Percentiles rank a stretch among this genome's conserved stretches.
Conservation (phyloP, 1,284 basidiomycete genomes). For the Hemileia vastatrix region DNA sequence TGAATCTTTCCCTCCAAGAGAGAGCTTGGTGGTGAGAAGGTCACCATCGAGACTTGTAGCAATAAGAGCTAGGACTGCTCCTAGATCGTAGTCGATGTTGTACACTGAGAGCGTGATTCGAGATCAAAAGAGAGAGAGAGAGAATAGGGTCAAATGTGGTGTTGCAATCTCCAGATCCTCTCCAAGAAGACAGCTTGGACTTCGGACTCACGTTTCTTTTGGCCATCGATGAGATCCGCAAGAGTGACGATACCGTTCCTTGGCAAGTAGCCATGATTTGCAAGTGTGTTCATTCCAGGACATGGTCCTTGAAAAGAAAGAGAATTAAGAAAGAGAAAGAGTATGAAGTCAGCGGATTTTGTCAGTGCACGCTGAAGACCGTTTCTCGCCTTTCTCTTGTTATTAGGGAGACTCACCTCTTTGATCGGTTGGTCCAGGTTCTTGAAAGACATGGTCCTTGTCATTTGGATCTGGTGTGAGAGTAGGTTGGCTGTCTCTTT, state of each 20-base stretch:
- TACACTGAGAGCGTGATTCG: too few species aligned
- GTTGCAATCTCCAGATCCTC: too few species aligned
- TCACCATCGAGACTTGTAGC: conserved; percentile 39
- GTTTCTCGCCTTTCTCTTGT: too few species aligned
- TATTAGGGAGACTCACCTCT: too few species aligned
- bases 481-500: background rate
- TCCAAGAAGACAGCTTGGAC: background rate
- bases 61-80: conserved; percentile 30
- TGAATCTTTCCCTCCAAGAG: too few species aligned
- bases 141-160: background rate
- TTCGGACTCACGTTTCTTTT: conserved; percentile 6
- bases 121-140: too few species aligned
- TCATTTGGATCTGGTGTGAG: background rate
- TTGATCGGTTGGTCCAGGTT: conserved; percentile 32
- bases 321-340: too few species aligned
- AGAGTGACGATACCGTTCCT: conserved; percentile 39
- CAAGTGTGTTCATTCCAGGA: conserved; percentile 44
- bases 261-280: conserved; percentile 35
- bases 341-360: too few species aligned
- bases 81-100: conserved; percentile 37
- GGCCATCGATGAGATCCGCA: conserved; percentile 34
- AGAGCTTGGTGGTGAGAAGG: conserved; percentile 29
- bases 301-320: conserved; percentile 35
- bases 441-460: conserved; percentile 33
- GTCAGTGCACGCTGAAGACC: too few species aligned